These are phyloP conservation scores for Trichoderma atrobrunneum DNA, from an alignment of 2,329 filamentous ascomycete genomes.

Conservation along the genomic window DNA sequence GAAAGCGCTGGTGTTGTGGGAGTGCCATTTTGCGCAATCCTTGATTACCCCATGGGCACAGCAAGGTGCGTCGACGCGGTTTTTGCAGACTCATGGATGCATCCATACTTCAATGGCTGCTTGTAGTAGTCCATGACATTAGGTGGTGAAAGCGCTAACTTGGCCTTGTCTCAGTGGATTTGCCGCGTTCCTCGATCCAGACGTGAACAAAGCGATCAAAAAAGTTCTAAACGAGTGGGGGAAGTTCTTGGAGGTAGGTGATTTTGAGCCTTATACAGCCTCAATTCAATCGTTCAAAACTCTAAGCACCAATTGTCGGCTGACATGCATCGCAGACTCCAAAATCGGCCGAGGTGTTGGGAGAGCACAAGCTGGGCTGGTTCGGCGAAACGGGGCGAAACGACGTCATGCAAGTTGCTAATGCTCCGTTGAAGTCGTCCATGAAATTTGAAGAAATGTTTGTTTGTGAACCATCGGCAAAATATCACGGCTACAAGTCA, in stretches of 20 bases:
- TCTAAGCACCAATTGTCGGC: too few relatives aligned
- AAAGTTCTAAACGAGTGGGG: conserved; percentile 59
- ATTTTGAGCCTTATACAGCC: background rate
- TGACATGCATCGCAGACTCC: conserved; percentile 38
- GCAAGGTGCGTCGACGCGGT: conserved; percentile 38
- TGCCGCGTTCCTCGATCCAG: conserved; percentile 53
- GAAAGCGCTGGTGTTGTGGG: conserved; percentile 52
- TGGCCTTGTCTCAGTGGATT: conserved; percentile 39
- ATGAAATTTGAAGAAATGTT: conserved; percentile 59
- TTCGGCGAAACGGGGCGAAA: conserved; percentile 48
- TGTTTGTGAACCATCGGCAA: conserved; percentile 52
- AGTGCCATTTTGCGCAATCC: conserved; percentile 51
- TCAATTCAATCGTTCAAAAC: background rate
- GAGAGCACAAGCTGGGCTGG: conserved; percentile 48
- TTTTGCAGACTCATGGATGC: background rate
- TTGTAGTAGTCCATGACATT: background rate
- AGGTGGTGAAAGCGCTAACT: background rate
- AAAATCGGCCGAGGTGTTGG: conserved; percentile 52
- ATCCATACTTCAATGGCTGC: background rate
- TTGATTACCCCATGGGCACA: conserved; percentile 58
- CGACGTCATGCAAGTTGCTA: conserved; percentile 52
- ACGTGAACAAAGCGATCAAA: conserved; percentile 53
- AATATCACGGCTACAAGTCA: conserved; percentile 59
- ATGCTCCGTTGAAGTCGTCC: conserved; percentile 40
- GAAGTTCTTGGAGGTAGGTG: conserved; percentile 50